Evolutionary conservation across 2,329 filamentous ascomycete species (phyloP).

Genomic region (Xylaria sp.): DNA sequence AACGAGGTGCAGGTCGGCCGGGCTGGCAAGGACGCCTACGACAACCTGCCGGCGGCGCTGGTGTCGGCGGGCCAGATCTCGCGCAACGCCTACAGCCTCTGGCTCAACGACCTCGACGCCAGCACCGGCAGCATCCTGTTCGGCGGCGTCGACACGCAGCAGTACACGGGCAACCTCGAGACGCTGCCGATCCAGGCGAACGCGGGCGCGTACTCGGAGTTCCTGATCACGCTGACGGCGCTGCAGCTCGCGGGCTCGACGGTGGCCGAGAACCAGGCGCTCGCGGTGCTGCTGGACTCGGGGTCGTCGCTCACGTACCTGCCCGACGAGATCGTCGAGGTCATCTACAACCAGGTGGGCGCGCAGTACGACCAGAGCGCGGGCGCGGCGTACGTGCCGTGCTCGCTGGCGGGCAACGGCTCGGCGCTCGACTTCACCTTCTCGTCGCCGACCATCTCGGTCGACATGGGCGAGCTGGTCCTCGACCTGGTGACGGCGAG

Average conservation of each 20-base stretch:
- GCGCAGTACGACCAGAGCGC: constrained; percentile 64
- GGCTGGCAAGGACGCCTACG: constrained; percentile 65
- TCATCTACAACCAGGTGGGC: constrained; percentile 57
- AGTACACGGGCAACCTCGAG: constrained; percentile 70
- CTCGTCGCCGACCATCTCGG: constrained; percentile 62
- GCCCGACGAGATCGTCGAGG: constrained; percentile 60
- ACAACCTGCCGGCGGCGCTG: constrained; percentile 76
- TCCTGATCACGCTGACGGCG: constrained; percentile 75
- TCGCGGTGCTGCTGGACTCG: constrained; percentile 76
- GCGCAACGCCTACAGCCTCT: constrained; percentile 78
- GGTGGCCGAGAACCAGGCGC: constrained; percentile 61
- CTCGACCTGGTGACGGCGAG: constrained; percentile 61
- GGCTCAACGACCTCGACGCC: constrained; percentile 77
- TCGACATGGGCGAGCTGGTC: constrained; percentile 69
- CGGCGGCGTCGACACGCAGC: constrained; percentile 76
- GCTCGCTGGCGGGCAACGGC: constrained; percentile 58
- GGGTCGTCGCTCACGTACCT: constrained; percentile 76
- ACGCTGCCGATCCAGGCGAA: constrained; percentile 74
- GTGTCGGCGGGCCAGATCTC: constrained; percentile 69
- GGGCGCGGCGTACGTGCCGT: constrained; percentile 71
- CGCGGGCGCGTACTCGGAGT: constrained; percentile 66
- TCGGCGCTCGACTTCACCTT: constrained; percentile 66
- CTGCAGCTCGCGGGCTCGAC: constrained; percentile 58
- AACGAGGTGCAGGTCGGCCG: constrained; percentile 81
- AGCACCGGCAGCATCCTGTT: constrained; percentile 76